Base-by-base conservation (phyloP, 805 yeast species). In the Saccharomyces mikatae region DNA sequence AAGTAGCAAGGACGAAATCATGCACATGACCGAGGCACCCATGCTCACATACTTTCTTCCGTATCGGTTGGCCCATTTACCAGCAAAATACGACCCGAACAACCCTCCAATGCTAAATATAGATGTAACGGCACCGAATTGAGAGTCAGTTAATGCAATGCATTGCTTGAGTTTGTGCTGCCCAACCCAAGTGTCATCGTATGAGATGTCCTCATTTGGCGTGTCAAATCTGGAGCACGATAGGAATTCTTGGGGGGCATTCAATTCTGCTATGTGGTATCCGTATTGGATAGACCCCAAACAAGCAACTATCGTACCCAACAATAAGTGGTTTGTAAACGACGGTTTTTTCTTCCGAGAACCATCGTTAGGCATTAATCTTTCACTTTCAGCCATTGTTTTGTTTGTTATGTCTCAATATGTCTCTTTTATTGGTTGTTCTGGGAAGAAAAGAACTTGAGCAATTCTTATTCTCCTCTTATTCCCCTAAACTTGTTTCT, bases 211-310 rank as follows among this genome's bases (percentile, higher is more conserved):
- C 3, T 48, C 53, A 0, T 60, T 66, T 6, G 68, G 68, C 2
- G 65, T 54, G 6, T 60, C 59, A 47, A 63, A 51, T 24, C 62
- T 63, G 24, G 68, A 69, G 64, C 96, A 89, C 10, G 87, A 78
- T 49, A 89, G 75, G 31, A 81, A 79, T 13, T 79, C 77, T 54
- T 86, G 87, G 0, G 97, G 97, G 6, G 97, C 96, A 71, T 92
- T 92, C 67, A 92, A 76, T 68, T 91, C 97, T 1, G 97, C 86
- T 86, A 92, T 84, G 68, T 94, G 98, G 68, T 87, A 89, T 1
- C 99, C 99, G 69, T 86, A 94, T 69, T 90, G 97, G 11, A 91
- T 74, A 1, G 96, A 81, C 1, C 91, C 90, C 26, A 89, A 64
- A 60, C 95, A 87, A 5, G 84, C 82, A 11, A 87, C 81, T 0